These are phyloP conservation scores for Zygosaccharomyces pseudobailii DNA, from an alignment of 1,139 yeast species.

Conservation along the genomic window DNA sequence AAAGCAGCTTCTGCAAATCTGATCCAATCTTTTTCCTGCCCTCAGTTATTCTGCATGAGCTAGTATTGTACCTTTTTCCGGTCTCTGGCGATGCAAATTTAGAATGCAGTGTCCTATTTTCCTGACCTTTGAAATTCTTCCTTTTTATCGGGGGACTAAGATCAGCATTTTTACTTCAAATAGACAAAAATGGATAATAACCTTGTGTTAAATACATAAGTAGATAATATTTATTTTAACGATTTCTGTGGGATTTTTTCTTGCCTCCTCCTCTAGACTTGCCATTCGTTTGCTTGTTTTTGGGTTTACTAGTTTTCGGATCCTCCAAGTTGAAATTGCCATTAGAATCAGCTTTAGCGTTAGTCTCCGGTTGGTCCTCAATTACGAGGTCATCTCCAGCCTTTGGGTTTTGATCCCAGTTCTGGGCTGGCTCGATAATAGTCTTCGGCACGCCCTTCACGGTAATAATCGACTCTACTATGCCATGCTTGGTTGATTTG, in stretches of 20 bases:
- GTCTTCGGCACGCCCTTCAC: conserved; percentile 85
- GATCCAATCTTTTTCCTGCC: not conserved
- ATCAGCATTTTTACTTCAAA: not conserved
- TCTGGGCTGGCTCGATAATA: conserved; percentile 53
- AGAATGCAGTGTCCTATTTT: not conserved
- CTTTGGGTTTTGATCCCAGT: conserved; percentile 22
- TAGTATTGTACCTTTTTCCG: not conserved
- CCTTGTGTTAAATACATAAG: too few relatives aligned
- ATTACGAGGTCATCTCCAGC: not conserved
- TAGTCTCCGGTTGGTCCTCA: not conserved
- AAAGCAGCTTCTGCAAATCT: not conserved
- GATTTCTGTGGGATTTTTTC: not conserved
- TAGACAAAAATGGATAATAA: too few relatives aligned
- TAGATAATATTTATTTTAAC: not conserved
- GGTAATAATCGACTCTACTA: conserved; percentile 77
- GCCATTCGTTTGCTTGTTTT: not conserved
- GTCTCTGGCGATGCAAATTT: not conserved
- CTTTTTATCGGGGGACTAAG: not conserved
- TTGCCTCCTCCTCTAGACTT: not conserved
- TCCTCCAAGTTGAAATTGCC: not conserved
- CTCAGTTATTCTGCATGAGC: not conserved
- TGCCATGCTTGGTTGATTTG: conserved; percentile 42
- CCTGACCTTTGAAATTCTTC: not conserved
- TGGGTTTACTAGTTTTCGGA: not conserved
- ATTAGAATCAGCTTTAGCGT: not conserved